Evolutionary conservation across 371 early-diverging fungal species (phyloP), one percentile per base, ranked within the genome.

Genomic region (Sanchytrium tribonematis): DNA sequence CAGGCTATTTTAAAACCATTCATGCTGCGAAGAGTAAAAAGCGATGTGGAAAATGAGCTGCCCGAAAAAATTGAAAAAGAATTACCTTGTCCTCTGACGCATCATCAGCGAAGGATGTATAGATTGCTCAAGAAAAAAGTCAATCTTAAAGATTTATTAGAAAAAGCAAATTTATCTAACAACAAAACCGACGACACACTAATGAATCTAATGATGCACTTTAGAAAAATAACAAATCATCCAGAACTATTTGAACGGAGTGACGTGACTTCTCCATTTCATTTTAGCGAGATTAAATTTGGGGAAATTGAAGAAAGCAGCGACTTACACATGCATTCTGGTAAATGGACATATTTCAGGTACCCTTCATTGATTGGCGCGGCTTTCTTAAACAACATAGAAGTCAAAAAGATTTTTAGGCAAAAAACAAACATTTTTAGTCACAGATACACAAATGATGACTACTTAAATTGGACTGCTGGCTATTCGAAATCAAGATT

Each of bases 1-100:
- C 93, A 96, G 71, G 88, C 91, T 84, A 95, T 97, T 71, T 80
- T 98, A 67, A 93, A 94, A 73, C 98, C 98, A 17, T 97, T 98
- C 79, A 97, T 98, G 97, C 81, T 98, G 72, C 82, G 98, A 68
- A 86, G 98, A 75, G 85, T 92, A 74, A 98, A 98, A 79, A 83
- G 85, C 31, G 94, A 96, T 74, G 96, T 98, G 22, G 90, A 93
- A 77, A 85, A 91, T 74, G 93, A 93, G 78, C 80, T 95, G 29
- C 92, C 91, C 67, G 90, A 90, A 68, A 91, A 90, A 75, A 75
- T 78, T 69, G 80, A 76, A 72, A 89, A 87, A 68, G 85, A 88
- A 71, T 81, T 97, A 28, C 81, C 80, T 32, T 93, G 93, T 77
- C 83, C 85, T 28, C 72, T 97, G 72, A 90, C 88, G 0, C 84